phyloP scores from a whole-genome alignment of 108 stramenopile species.

The Stephanodiscus triporus region DNA sequence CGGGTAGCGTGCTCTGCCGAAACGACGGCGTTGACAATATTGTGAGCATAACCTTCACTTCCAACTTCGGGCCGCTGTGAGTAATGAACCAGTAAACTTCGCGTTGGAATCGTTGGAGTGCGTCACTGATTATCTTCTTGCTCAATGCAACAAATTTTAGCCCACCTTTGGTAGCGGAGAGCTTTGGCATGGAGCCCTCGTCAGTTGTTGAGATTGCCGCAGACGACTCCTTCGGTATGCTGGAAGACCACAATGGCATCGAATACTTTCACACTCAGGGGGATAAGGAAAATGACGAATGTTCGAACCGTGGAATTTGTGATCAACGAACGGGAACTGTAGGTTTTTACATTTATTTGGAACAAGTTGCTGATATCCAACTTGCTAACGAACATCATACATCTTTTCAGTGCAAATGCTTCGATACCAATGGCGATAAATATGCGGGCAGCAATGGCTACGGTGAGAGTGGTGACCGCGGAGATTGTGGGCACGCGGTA shows the following conservation, averaged over 20 bases:
- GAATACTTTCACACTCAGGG: conserved; percentile 47
- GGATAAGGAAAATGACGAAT: conserved; percentile 67
- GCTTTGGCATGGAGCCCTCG: conserved; percentile 33
- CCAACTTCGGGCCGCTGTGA: conserved; percentile 62
- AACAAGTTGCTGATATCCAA: not conserved
- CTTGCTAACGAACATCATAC: not conserved
- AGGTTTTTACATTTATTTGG: conserved; percentile 9
- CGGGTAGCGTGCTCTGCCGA: conserved; percentile 41
- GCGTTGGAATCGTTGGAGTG: not conserved
- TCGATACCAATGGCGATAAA: conserved; percentile 46
- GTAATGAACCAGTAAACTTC: not conserved
- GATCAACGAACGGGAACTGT: conserved; percentile 50
- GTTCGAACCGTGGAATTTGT: conserved; percentile 71
- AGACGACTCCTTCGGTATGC: conserved; percentile 35
- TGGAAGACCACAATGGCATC: conserved; percentile 36
- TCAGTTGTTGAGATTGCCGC: conserved; percentile 41
- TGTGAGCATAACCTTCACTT: conserved; percentile 63
- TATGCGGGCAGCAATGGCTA: conserved; percentile 73
- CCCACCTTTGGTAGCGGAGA: conserved; percentile 49
- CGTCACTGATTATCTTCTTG: not conserved
- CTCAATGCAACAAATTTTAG: not conserved
- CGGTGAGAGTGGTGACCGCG: conserved; percentile 54
- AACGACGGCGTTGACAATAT: conserved; percentile 37
- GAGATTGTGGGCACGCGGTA: conserved; percentile 60
- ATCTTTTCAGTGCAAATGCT: conserved; percentile 43